Evolutionary conservation across 2,329 filamentous ascomycete species (phyloP).

Genomic region (Phaeosphaeriaceae sp.): DNA sequence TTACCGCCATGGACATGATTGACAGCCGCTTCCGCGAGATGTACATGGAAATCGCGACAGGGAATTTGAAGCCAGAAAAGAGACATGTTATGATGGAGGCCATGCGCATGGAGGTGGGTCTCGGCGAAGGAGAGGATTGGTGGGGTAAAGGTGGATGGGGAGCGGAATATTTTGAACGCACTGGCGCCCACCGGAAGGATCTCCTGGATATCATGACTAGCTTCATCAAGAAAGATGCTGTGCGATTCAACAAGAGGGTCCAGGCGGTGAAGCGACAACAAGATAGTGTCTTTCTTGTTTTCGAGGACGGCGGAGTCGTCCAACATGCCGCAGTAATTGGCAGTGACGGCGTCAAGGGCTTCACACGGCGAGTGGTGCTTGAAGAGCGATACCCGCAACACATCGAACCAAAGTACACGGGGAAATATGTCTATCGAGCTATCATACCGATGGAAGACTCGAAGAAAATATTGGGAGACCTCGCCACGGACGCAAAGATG

Average conservation of each 20-base stretch:
- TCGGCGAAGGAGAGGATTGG: slow-evolving; percentile 50
- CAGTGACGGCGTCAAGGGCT: slow-evolving; percentile 57
- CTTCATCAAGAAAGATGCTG: slow-evolving; percentile 45
- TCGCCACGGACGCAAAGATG: slow-evolving; percentile 40
- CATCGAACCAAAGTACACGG: slow-evolving; percentile 33
- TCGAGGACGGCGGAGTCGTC: slow-evolving; percentile 47
- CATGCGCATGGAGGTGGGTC: slow-evolving; percentile 50
- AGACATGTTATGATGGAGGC: slow-evolving; percentile 54
- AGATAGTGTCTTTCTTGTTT: slow-evolving; percentile 45
- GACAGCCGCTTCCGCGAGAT: slow-evolving; percentile 47
- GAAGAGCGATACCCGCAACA: slow-evolving; percentile 19
- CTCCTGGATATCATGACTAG: slow-evolving; percentile 58
- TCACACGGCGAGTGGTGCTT: slow-evolving; percentile 28
- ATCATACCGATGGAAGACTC: slow-evolving; percentile 48
- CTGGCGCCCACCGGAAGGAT: slow-evolving; percentile 53
- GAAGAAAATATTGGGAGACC: slow-evolving; percentile 44
- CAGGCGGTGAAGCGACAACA: slow-evolving; percentile 41
- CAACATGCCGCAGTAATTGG: slow-evolving; percentile 54
- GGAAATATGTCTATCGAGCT: slow-evolving; percentile 37
- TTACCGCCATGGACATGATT: slow-evolving; percentile 54
- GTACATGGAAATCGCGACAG: slow-evolving; percentile 51
- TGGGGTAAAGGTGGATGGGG: slow-evolving; percentile 47
- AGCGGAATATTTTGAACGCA: slow-evolving; percentile 48
- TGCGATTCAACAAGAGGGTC: slow-evolving; percentile 39
- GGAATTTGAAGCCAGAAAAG: slow-evolving; percentile 49